A percentile compares a stretch with the other conserved stretches of the same genome.
Conservation (phyloP, 441 rosid species). For the Erysimum cheiri region DNA sequence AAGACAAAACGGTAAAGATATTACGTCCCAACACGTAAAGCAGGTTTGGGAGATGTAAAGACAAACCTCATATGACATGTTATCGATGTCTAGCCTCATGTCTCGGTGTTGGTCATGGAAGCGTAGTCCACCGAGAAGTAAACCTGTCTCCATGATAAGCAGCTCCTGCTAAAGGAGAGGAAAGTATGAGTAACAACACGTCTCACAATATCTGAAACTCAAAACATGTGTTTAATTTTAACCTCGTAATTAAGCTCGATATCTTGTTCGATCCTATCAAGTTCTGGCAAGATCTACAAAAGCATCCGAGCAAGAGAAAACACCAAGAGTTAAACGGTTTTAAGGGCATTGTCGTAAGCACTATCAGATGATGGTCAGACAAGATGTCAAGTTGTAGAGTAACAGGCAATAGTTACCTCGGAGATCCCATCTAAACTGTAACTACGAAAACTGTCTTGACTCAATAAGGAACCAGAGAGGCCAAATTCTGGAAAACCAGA, state of each 20-base stretch:
- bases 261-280: constrained; percentile 26
- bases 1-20: constrained; percentile 10
- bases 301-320: constrained; percentile 25
- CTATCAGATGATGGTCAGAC: constrained; percentile 20
- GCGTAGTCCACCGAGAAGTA: constrained; percentile 18
- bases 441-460: constrained; percentile 59
- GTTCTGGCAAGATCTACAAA: constrained; percentile 22
- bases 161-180: constrained; percentile 17
- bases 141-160: constrained; percentile 16
- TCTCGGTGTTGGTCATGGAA: constrained; percentile 84
- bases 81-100: constrained; percentile 64
- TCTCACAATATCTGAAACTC: background rate
- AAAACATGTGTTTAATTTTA: constrained; percentile 8
- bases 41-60: constrained; percentile 13
- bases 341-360: constrained; percentile 3
- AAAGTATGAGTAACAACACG: constrained; percentile 6
- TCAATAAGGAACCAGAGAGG: constrained; percentile 49
- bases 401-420: constrained; percentile 62
- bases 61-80: constrained; percentile 19
- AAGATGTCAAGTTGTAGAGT: constrained; percentile 33
- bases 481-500: constrained; percentile 69
- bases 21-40: background rate
- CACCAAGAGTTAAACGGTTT: constrained; percentile 1
- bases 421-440: constrained; percentile 86
- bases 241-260: constrained; percentile 71